phyloP scores from a whole-genome alignment of 2,329 filamentous ascomycete genomes.

The Fusarium sp. region DNA sequence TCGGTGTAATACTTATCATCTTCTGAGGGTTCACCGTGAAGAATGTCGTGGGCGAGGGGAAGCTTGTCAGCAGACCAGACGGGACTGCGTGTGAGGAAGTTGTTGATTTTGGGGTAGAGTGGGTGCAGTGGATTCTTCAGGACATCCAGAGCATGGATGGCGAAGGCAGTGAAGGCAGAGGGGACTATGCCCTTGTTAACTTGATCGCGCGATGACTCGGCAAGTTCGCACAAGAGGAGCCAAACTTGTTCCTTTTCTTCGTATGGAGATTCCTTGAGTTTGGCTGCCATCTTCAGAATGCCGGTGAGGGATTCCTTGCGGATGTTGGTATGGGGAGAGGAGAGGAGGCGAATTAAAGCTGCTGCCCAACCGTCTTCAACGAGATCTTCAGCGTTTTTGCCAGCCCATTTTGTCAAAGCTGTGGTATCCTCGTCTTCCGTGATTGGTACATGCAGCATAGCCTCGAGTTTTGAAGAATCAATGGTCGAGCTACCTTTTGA shows the following conservation, averaged over 20 bases:
- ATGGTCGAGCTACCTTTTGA: constrained; percentile 33
- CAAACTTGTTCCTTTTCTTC: constrained; percentile 81
- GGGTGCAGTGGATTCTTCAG: constrained; percentile 80
- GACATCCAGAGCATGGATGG: constrained; percentile 73
- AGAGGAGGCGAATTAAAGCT: constrained; percentile 77
- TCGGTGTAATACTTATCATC: constrained; percentile 79
- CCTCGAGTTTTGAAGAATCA: constrained; percentile 57
- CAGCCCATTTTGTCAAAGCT: constrained; percentile 71
- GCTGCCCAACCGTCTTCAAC: constrained; percentile 80
- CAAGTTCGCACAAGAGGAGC: constrained; percentile 80
- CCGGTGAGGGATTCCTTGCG: constrained; percentile 79
- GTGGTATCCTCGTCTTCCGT: constrained; percentile 59
- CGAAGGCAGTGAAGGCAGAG: constrained; percentile 79
- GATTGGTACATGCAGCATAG: constrained; percentile 61
- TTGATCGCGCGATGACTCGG: constrained; percentile 72
- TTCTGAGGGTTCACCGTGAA: constrained; percentile 72
- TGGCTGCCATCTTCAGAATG: constrained; percentile 71
- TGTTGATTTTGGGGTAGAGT: constrained; percentile 87
- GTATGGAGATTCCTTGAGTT: constrained; percentile 74
- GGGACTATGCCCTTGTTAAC: constrained; percentile 70
- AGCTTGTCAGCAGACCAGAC: constrained; percentile 79
- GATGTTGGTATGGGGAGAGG: constrained; percentile 78
- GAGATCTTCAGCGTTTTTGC: constrained; percentile 80
- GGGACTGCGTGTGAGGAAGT: constrained; percentile 81
- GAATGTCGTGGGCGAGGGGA: constrained; percentile 71